Evolutionary conservation across 2,329 filamentous ascomycete genomes (phyloP).

Genomic region (Aspergillus sp.): DNA sequence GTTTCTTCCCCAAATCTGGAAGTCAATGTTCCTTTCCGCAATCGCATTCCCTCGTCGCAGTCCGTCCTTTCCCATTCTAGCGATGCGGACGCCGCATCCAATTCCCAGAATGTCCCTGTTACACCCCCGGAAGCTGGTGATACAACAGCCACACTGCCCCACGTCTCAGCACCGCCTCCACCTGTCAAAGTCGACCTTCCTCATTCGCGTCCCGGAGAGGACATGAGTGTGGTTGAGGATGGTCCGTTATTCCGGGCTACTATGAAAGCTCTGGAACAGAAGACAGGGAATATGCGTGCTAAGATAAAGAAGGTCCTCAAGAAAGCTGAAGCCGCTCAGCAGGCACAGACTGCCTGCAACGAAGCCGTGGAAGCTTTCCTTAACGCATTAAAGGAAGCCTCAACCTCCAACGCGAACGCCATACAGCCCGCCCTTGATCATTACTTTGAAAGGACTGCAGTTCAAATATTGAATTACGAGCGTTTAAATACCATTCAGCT

Average conservation of each 20-base stretch:
- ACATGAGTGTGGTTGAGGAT: conserved; percentile 82
- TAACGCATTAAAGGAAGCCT: conserved; percentile 82
- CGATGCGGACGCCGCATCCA: conserved; percentile 60
- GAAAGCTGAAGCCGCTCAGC: conserved; percentile 84
- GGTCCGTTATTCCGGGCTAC: conserved; percentile 94
- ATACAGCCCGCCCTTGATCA: conserved; percentile 97
- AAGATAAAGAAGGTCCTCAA: conserved; percentile 97
- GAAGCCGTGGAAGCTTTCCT: conserved; percentile 81
- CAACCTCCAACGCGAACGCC: conserved; percentile 87
- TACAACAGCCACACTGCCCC: conserved; percentile 22
- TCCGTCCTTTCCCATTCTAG: conserved; percentile 83
- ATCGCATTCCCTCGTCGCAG: conserved; percentile 81
- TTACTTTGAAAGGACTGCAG: conserved; percentile 96
- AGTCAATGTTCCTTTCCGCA: conserved; percentile 70
- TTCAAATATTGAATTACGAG: conserved; percentile 86
- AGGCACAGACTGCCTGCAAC: conserved; percentile 79
- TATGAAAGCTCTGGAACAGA: conserved; percentile 93
- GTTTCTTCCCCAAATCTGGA: conserved; percentile 73
- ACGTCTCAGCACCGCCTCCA: conserved; percentile 32
- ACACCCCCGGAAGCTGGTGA: conserved; percentile 36
- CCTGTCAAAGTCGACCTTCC: conserved; percentile 82
- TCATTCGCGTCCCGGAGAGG: conserved; percentile 80
- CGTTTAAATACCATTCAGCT: conserved; percentile 79
- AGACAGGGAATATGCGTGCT: conserved; percentile 88
- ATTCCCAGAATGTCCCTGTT: conserved; percentile 27